phyloP scores from a whole-genome alignment of 1,284 basidiomycete genomes.

The Tremellales sp. region DNA sequence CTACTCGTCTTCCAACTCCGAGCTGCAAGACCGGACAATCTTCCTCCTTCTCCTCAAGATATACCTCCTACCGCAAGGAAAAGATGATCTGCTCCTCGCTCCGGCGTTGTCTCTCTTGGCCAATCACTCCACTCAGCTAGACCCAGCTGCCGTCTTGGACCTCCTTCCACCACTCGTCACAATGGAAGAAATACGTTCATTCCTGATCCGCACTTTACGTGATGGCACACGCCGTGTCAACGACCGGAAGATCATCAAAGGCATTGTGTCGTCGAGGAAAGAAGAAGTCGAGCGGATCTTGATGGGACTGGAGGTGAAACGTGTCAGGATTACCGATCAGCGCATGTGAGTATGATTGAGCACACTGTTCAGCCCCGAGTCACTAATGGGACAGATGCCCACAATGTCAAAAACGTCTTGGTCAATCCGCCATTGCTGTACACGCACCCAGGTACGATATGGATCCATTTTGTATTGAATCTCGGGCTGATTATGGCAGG shows the following conservation, averaged over 20 bases:
- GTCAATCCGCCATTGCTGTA: constrained; percentile 90
- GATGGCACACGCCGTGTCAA: constrained; percentile 57
- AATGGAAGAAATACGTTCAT: constrained; percentile 70
- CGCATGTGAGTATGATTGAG: constrained; percentile 63
- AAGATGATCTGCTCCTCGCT: constrained; percentile 53
- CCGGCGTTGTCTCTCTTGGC: constrained; percentile 81
- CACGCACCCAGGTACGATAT: constrained; percentile 68
- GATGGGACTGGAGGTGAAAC: constrained; percentile 68
- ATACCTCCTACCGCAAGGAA: constrained; percentile 66
- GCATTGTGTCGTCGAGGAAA: constrained; percentile 64
- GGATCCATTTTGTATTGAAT: neutral
- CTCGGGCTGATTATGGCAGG: constrained; percentile 51
- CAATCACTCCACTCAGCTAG: constrained; percentile 73
- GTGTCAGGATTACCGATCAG: constrained; percentile 87
- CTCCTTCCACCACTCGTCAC: constrained; percentile 84
- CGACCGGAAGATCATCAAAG: constrained; percentile 63
- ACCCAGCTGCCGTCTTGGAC: constrained; percentile 72
- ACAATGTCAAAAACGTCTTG: constrained; percentile 90
- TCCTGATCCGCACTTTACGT: constrained; percentile 67
- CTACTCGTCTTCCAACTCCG: constrained; percentile 55
- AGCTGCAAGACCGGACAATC: constrained; percentile 54
- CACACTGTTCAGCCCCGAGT: neutral
- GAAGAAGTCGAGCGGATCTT: constrained; percentile 68
- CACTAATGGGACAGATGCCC: constrained; percentile 67
- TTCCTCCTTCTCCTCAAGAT: constrained; percentile 82